Conservation (phyloP, 257 asterid species). For the Solanum ahanhuiri region DNA sequence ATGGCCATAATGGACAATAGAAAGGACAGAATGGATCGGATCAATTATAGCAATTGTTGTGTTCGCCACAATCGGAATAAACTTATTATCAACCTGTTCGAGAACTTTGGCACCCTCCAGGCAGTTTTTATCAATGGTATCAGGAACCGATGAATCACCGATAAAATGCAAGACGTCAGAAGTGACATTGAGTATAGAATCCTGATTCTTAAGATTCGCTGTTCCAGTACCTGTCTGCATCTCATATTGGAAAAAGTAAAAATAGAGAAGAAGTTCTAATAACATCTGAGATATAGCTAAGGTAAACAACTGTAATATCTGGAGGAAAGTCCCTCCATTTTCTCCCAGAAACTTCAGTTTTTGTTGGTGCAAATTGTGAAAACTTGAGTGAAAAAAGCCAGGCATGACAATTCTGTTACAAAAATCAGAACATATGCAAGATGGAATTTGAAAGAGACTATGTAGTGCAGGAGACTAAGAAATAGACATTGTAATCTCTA, state of each 20-base stretch:
- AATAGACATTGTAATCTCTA: not conserved
- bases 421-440: too few species aligned
- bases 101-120: too few species aligned
- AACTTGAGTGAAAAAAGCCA: not conserved
- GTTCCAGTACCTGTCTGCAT: constrained; percentile 27
- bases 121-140: too few species aligned
- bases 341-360: constrained; percentile 17
- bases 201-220: constrained; percentile 22
- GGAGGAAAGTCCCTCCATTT: constrained; percentile 42
- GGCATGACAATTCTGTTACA: too few species aligned
- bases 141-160: too few species aligned
- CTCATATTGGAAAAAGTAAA: constrained; percentile 9
- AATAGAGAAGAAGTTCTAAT: not conserved
- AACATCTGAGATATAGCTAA: too few species aligned
- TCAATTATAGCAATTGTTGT: constrained; percentile 62
- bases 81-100: constrained; percentile 40
- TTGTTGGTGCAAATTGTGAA: constrained; percentile 34
- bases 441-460: too few species aligned
- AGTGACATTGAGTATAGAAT: constrained; percentile 37
- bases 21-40: constrained; percentile 39
- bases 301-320: constrained; percentile 1
- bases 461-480: not conserved
- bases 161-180: too few species aligned
- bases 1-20: too few species aligned
- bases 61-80: constrained; percentile 74